Evolutionary conservation across 2,329 filamentous ascomycete genomes (phyloP), one percentile per base, ranked within the genome.

Genomic region (Ceratocystis cubensis): DNA sequence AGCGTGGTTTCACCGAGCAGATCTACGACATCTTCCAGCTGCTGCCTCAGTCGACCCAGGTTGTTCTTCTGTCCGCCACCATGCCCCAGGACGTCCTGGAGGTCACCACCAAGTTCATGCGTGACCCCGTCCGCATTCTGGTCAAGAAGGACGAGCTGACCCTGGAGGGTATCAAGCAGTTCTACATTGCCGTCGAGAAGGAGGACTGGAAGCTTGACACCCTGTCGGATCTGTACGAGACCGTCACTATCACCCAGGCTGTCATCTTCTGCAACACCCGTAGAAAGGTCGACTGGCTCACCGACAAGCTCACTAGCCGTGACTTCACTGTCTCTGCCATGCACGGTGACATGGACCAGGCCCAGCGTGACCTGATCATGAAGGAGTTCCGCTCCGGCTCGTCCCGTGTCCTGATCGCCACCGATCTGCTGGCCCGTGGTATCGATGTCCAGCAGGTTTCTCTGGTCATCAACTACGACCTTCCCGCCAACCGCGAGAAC

Each of bases 201-300:
- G 94, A 99, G 79, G 94, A 99, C 76, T 99, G 94, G 94, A 99
- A 99, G 83, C 88, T 99, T 71, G 94, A 99, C 79, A 99, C 94
- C 69, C 90, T 99, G 70, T 97, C 90, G 74, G 94, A 99, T 80
- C 81, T 99, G 73, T 99, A 99, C 84, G 94, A 99, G 83, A 99
- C 94, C 66, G 89, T 99, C 76, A 99, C 94, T 77, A 99, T 97
- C 75, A 99, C 94, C 73, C 94, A 99, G 80, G 94, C 94, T 69
- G 94, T 99, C 80, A 99, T 99, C 81, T 99, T 99, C 89, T 99
- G 94, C 87, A 99, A 99, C 88, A 99, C 94, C 76, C 89, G 94
- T 79, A 89, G 93, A 85, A 99, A 99, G 92, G 94, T 99, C 75
- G 94, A 99, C 83, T 99, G 94, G 94, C 88, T 99, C 74, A 97